Conservation (phyloP, 371 early-diverging fungal genomes). For the Mucor indicus region DNA sequence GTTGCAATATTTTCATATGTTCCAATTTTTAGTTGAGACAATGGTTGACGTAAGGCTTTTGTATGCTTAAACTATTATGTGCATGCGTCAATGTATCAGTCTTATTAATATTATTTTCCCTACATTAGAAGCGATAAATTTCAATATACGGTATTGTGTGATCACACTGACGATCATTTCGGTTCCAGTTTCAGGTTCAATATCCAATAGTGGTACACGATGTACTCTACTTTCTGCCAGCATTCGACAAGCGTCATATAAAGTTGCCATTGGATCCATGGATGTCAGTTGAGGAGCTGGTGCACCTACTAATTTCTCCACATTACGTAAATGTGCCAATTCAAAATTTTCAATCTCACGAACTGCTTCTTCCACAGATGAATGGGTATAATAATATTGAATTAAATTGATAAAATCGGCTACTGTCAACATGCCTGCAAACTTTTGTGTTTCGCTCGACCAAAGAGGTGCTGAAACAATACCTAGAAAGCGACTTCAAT, state of each 20-base stretch:
- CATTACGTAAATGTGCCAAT: conserved; percentile 68
- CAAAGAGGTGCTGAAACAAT: conserved; percentile 93
- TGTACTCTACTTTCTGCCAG: conserved; percentile 79
- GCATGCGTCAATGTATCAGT: neutral
- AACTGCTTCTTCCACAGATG: conserved; percentile 74
- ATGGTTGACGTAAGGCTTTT: conserved; percentile 61
- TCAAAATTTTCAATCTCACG: conserved; percentile 84
- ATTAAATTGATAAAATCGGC: conserved; percentile 92
- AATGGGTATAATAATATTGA: conserved; percentile 82
- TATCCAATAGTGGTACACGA: conserved; percentile 86
- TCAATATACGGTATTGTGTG: conserved; percentile 87
- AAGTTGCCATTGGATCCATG: conserved; percentile 79
- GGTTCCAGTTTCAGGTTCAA: conserved; percentile 65
- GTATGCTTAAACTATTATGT: conserved; percentile 60
- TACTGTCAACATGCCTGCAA: conserved; percentile 91
- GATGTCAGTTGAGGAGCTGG: conserved; percentile 66
- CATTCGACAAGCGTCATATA: conserved; percentile 79
- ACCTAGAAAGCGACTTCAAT: too few species aligned
- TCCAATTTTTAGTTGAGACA: conserved; percentile 80
- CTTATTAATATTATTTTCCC: too few species aligned
- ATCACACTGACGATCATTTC: conserved; percentile 91
- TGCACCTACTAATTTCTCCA: too few species aligned
- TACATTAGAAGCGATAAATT: conserved; percentile 88
- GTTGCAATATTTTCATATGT: conserved; percentile 81
- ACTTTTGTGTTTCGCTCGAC: conserved; percentile 75